Base-by-base conservation (phyloP, 2,329 filamentous ascomycete genomes). In the Neonectria punicea region DNA sequence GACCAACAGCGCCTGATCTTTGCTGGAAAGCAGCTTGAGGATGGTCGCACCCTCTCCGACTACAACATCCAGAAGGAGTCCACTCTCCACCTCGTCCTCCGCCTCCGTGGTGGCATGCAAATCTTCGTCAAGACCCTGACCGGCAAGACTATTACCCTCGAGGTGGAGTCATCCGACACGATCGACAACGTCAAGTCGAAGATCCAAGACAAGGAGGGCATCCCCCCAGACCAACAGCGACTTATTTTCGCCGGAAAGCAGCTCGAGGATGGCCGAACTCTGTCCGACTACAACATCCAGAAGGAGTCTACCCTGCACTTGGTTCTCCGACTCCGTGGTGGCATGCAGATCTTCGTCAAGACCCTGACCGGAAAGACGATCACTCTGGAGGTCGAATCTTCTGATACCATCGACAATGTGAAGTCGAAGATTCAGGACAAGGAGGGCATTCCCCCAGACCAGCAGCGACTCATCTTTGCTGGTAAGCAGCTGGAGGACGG, bases 391-490 rank as follows among this genome's bases (percentile, higher is more conserved):
- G 93, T 97, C 2, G 93, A 97, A 80, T 94, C 91, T 0, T 92
- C 88, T 2, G 94, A 97, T 76, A 97, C 94, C 56, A 97, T 97
- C 80, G 94, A 97, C 85, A 97, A 98, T 69, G 94, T 98, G 53
- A 98, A 98, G 89, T 90, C 87, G 59, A 98, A 98, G 89, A 98
- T 98, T 61, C 95, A 98, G 82, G 95, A 98, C 78, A 98, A 98
- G 89, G 94, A 98, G 83, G 95, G 95, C 50, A 98, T 98, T 63
- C 95, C 94, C 53, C 94, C 94, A 18, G 94, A 98, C 79, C 94
- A 98, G 82, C 94, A 98, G 85, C 94, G 94, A 76, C 83, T 98
- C 69, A 98, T 98, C 81, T 98, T 98, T 75, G 94, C 94, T 65
- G 94, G 94, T 69, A 98, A 98, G 88, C 94, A 98, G 81, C 88